Evolutionary conservation across 1,284 basidiomycete species (phyloP), one percentile per base, ranked within the genome.

Genomic region (Rhodotorula mucilaginosa): DNA sequence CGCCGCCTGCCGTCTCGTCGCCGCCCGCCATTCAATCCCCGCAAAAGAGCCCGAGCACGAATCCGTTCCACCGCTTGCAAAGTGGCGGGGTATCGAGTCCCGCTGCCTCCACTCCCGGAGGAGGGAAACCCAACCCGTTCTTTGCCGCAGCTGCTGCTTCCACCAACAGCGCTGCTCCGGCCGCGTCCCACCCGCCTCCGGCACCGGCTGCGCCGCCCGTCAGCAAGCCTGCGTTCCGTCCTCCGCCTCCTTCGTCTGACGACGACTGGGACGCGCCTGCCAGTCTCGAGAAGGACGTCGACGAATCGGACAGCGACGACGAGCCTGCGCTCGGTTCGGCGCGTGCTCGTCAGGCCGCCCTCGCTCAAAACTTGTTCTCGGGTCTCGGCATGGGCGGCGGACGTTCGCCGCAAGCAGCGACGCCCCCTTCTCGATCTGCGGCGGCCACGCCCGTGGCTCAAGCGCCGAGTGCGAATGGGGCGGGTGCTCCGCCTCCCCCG

Each of bases 181-280:
- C 39, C 39, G 39, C 71, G 3, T 72, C 80, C 16, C 72, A 78
- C 5, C 73, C 80, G 2, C 67, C 79, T 18, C 68, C 80, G 12
- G 70, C 80, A 18, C 65, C 78, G 19, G 58, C 78, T 7, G 67
- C 75, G 5, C 56, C 72, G 10, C 81, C 85, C 1, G 81, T 84
- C 29, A 88, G 87, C 79, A 76, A 77, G 59, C 80, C 84, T 0
- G 78, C 84, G 0, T 90, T 90, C 77, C 81, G 88, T 8, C 61
- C 39, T 68, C 88, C 87, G 0, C 89, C 87, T 0, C 86, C 89
- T 1, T 57, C 70, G 26, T 87, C 87, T 34, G 89, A 84, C 39
- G 93, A 93, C 71, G 93, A 93, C 70, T 96, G 93, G 93, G 93
- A 90, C 69, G 89, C 89, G 23, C 84, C 90, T 58, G 84, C 87